phyloP scores from a whole-genome alignment of 2,329 filamentous ascomycete species.

The Xylariomycetidae sp. region DNA sequence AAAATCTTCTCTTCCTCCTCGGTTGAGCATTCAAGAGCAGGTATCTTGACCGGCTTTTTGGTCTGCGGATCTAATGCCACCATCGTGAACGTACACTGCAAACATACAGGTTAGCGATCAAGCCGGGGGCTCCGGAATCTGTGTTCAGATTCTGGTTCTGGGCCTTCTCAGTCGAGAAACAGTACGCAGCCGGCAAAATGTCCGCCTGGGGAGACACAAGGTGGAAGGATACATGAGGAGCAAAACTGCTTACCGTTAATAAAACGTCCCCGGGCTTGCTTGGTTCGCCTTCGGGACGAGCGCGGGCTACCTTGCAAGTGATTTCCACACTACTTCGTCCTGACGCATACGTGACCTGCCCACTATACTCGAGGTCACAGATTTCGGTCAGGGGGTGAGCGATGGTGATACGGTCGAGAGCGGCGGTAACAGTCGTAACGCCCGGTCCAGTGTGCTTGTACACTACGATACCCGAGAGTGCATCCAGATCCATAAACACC shows the following conservation, averaged over 20 bases:
- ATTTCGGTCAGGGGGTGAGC: conserved; percentile 71
- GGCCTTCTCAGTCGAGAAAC: no score
- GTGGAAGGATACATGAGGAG: no score
- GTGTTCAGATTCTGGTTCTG: no score
- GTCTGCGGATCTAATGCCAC: conserved; percentile 66
- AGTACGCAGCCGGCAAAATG: no score
- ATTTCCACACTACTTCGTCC: conserved; percentile 71
- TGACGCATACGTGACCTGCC: conserved; percentile 61
- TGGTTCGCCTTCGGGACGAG: conserved; percentile 52
- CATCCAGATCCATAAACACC: conserved; percentile 76
- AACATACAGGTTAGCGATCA: no score
- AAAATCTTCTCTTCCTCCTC: conserved; percentile 62
- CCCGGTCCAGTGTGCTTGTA: conserved; percentile 61
- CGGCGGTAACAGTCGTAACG: conserved; percentile 46
- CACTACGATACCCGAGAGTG: conserved; percentile 69
- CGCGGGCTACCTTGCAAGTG: conserved; percentile 68
- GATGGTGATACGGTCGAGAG: conserved; percentile 49
- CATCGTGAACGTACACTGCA: conserved; percentile 68
- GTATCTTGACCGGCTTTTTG: conserved; percentile 57
- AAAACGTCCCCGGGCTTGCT: conserved; percentile 40
- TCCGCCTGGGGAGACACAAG: no score
- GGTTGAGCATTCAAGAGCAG: conserved; percentile 54
- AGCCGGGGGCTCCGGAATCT: no score
- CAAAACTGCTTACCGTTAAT: no score
- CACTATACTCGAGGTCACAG: conserved; percentile 70